Percentiles rank a stretch among this genome's conserved stretches.
phyloP scores from a whole-genome alignment of 2,329 filamentous ascomycete genomes.

The Hymenoscyphus repandus region DNA sequence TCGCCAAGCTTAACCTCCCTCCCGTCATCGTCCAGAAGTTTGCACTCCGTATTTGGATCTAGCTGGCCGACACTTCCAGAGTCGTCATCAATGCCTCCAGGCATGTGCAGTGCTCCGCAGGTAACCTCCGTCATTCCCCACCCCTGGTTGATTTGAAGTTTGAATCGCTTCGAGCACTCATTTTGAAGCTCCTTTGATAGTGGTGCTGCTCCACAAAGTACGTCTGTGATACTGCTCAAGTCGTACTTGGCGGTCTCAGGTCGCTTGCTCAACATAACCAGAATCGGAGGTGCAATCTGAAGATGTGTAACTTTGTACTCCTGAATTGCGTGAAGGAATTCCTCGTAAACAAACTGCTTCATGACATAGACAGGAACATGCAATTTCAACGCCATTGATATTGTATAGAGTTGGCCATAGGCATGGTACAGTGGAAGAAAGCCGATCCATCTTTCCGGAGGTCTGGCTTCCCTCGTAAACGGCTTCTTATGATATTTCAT shows the following conservation, averaged over 20 bases:
- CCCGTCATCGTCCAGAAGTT: constrained; percentile 35
- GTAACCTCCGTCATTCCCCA: constrained; percentile 58
- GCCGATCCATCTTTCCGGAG: constrained; percentile 45
- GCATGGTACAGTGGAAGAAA: constrained; percentile 65
- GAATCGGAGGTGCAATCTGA: constrained; percentile 51
- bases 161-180: constrained; percentile 32
- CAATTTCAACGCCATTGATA: constrained; percentile 40
- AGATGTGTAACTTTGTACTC: constrained; percentile 49
- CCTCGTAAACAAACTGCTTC: constrained; percentile 48
- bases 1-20: constrained; percentile 34
- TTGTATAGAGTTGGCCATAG: constrained; percentile 49
- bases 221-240: constrained; percentile 42
- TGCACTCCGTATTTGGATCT: constrained; percentile 44
- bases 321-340: constrained; percentile 46
- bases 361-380: constrained; percentile 50
- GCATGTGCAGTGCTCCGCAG: constrained; percentile 39
- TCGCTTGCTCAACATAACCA: constrained; percentile 56
- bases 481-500: constrained; percentile 38
- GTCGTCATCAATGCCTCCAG: constrained; percentile 32
- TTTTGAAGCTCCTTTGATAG: constrained; percentile 38
- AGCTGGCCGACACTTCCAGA: constrained; percentile 48
- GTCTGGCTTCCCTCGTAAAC: constrained; percentile 33
- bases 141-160: constrained; percentile 42
- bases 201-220: constrained; percentile 50
- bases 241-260: constrained; percentile 47